Conservation (phyloP, 83 land plant species). For the Larix sibirica region DNA sequence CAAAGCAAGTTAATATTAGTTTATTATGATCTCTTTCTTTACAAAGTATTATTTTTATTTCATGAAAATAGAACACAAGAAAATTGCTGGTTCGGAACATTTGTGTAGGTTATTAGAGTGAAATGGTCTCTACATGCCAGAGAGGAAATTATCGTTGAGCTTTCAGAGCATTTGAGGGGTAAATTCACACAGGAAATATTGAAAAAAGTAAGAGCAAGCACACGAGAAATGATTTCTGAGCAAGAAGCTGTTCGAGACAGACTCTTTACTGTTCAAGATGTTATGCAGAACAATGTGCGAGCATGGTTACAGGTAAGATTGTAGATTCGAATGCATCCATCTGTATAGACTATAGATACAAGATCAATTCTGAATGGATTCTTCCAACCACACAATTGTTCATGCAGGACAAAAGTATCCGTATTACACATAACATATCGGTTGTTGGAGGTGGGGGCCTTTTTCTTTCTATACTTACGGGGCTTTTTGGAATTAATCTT, state of each 20-base stretch:
- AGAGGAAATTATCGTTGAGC: conserved; percentile 86
- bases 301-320: conserved; percentile 76
- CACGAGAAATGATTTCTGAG: conserved; percentile 88
- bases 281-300: conserved; percentile 84
- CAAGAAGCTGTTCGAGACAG: conserved; percentile 93
- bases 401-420: conserved; percentile 78
- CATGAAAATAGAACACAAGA: not conserved
- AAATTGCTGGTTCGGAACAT: not conserved
- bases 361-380: not conserved
- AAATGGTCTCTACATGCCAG: conserved; percentile 94
- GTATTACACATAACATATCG: conserved; percentile 75
- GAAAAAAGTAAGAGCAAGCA: conserved; percentile 66
- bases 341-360: not conserved
- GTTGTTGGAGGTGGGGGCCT: conserved; percentile 94
- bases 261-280: conserved; percentile 87
- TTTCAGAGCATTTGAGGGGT: conserved; percentile 74
- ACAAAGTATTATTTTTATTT: not conserved
- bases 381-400: not conserved
- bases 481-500: conserved; percentile 90
- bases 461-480: conserved; percentile 78
- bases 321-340: not conserved
- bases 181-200: conserved; percentile 39
- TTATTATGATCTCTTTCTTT: not conserved
- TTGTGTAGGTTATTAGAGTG: conserved; percentile 78
- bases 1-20: not conserved